phyloP scores from a whole-genome alignment of 176 grass and related monocot genomes.

The Saccharum officinarum region DNA sequence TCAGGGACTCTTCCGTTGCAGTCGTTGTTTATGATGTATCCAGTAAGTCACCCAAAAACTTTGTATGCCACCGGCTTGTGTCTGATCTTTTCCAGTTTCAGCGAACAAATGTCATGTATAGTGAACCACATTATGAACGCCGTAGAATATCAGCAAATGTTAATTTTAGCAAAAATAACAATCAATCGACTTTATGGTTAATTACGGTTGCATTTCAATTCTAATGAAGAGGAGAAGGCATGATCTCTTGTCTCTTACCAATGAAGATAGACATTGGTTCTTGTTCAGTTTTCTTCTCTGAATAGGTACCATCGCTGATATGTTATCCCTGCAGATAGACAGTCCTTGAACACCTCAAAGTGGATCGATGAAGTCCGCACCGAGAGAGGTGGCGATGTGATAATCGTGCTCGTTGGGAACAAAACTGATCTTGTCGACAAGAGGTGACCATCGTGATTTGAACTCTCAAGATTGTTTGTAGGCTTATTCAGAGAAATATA shows the following conservation, averaged over 20 bases:
- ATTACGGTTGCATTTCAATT: background rate
- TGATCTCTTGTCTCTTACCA: background rate
- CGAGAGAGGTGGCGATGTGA: conserved; percentile 31
- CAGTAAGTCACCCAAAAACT: conserved; percentile 28
- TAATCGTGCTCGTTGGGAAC: conserved; percentile 30
- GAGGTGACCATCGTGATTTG: background rate
- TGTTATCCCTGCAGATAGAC: background rate
- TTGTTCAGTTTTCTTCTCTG: background rate
- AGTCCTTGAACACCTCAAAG: conserved; percentile 31
- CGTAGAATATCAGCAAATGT: background rate
- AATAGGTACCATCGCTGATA: background rate
- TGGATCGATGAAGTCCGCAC: conserved; percentile 35
- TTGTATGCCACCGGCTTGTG: conserved; percentile 35
- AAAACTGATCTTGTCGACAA: conserved; percentile 37
- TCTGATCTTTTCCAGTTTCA: background rate
- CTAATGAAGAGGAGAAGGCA: background rate
- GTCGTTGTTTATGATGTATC: conserved; percentile 29
- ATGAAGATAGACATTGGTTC: background rate
- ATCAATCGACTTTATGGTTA: background rate
- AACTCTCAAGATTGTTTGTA: background rate
- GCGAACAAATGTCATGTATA: background rate
- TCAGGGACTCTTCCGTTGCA: conserved; percentile 54
- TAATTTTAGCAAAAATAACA: background rate
- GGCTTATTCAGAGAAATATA: background rate
- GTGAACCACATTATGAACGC: background rate